These are phyloP conservation scores for Debaryomycetaceae sp. DNA, from an alignment of 1,139 yeast species.

Conservation along the genomic window DNA sequence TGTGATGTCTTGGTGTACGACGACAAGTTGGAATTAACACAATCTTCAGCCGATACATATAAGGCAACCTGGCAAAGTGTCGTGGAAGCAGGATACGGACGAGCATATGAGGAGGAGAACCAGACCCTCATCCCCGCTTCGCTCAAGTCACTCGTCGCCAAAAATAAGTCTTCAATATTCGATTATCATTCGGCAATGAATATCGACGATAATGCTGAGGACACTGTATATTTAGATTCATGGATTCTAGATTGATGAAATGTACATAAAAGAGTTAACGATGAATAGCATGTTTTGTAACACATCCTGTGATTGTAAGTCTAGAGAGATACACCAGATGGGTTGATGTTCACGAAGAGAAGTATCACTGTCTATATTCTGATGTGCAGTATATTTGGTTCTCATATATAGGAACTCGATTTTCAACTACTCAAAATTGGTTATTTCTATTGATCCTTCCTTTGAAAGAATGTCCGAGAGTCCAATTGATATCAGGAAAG, in stretches of 20 bases:
- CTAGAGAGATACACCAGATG: too few species aligned
- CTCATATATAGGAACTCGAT: not conserved
- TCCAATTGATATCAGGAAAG: not conserved
- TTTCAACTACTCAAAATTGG: not conserved
- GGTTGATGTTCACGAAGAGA: too few species aligned
- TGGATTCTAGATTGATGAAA: constrained; percentile 22
- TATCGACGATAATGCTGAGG: constrained; percentile 32
- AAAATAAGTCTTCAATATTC: constrained; percentile 29
- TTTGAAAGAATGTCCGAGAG: not conserved
- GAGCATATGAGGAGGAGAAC: constrained; percentile 26
- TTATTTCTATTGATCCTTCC: not conserved
- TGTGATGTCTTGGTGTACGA: constrained; percentile 89
- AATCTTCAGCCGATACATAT: constrained; percentile 46
- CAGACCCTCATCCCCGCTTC: constrained; percentile 10
- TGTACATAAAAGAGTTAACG: not conserved
- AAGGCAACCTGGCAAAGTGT: constrained; percentile 62
- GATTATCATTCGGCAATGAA: constrained; percentile 30
- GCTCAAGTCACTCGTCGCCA: constrained; percentile 11
- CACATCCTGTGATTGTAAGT: too few species aligned
- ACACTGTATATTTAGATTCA: constrained; percentile 38
- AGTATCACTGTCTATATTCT: not conserved
- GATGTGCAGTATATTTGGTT: not conserved
- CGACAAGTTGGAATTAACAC: constrained; percentile 70
- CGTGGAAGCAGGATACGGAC: constrained; percentile 58
- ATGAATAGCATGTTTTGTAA: too few species aligned